Evolutionary conservation across 75 land plant genomes (phyloP).

Genomic region (Picea glauca): DNA sequence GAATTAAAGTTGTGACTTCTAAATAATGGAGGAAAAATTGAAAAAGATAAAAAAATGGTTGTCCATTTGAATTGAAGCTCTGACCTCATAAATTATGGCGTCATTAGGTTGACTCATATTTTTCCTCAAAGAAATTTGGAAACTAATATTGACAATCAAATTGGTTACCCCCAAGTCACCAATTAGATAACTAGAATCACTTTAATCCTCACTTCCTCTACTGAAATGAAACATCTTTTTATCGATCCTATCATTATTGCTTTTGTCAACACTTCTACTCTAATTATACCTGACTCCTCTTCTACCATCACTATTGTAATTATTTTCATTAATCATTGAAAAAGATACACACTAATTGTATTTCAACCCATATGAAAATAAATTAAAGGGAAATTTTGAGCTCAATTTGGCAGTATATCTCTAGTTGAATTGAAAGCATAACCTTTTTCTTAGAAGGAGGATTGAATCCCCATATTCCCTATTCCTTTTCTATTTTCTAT

Average conservation of each 20-base stretch:
- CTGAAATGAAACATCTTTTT: not conserved
- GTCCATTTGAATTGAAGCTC: not conserved
- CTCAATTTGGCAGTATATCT: too few relatives aligned
- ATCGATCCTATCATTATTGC: not conserved
- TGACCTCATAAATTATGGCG: constrained; percentile 6
- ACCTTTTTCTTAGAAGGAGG: too few relatives aligned
- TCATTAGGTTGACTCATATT: not conserved
- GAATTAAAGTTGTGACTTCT: not conserved
- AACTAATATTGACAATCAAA: not conserved
- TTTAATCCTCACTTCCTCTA: not conserved
- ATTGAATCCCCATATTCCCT: too few relatives aligned
- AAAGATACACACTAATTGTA: too few relatives aligned
- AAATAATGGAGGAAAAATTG: too few relatives aligned
- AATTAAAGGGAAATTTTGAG: too few relatives aligned
- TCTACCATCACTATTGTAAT: not conserved
- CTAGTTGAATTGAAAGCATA: too few relatives aligned
- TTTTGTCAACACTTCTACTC: not conserved
- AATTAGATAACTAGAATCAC: not conserved
- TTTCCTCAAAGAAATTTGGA: not conserved
- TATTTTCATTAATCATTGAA: too few relatives aligned
- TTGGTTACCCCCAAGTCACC: not conserved
- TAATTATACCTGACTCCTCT: not conserved
- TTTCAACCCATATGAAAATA: too few relatives aligned
- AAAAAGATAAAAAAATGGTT: not conserved
- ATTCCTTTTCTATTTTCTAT: too few relatives aligned